A percentile compares a stretch with the other conserved stretches of the same genome.
Conservation (phyloP, 208 protist species). For the Balamuthia mandrillaris region DNA sequence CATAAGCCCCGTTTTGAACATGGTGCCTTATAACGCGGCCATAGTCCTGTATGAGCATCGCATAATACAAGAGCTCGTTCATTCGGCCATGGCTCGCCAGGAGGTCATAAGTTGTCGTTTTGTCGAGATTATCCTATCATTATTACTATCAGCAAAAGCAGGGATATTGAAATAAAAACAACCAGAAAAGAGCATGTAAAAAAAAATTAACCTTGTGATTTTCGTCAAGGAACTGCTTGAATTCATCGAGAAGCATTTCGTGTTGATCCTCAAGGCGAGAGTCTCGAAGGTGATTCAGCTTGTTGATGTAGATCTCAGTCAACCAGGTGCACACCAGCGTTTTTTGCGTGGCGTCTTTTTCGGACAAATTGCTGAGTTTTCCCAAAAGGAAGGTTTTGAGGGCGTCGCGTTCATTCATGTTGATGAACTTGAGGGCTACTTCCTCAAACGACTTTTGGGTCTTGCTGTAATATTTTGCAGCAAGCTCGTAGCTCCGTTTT, state of each 20-base stretch:
- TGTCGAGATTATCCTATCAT: slow-evolving; percentile 54
- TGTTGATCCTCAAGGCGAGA: slow-evolving; percentile 10
- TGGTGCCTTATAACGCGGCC: slow-evolving; percentile 69
- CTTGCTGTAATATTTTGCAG: slow-evolving; percentile 69
- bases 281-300: slow-evolving; percentile 62
- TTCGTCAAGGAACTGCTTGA: slow-evolving; percentile 64
- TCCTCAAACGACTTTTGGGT: slow-evolving; percentile 74
- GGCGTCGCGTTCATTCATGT: slow-evolving; percentile 55
- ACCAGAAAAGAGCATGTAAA: no score
- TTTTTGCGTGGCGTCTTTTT: slow-evolving; percentile 67
- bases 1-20: slow-evolving; percentile 43
- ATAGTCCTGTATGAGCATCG: slow-evolving; percentile 75
- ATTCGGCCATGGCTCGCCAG: slow-evolving; percentile 81
- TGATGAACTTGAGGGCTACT: slow-evolving; percentile 74
- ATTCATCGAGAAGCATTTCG: slow-evolving; percentile 57
- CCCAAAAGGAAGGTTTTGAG: slow-evolving; percentile 61
- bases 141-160: slow-evolving; percentile 15
- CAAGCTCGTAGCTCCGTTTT: slow-evolving; percentile 59
- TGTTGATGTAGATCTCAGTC: slow-evolving; percentile 76
- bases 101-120: slow-evolving; percentile 68
- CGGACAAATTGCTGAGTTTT: slow-evolving; percentile 57
- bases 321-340: slow-evolving; percentile 77
- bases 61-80: slow-evolving; percentile 78
- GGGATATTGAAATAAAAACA: not conserved
- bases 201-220: no score